Evolutionary conservation across 768 basidiomycete genomes (phyloP).

Genomic region (Termitomyces sp.): DNA sequence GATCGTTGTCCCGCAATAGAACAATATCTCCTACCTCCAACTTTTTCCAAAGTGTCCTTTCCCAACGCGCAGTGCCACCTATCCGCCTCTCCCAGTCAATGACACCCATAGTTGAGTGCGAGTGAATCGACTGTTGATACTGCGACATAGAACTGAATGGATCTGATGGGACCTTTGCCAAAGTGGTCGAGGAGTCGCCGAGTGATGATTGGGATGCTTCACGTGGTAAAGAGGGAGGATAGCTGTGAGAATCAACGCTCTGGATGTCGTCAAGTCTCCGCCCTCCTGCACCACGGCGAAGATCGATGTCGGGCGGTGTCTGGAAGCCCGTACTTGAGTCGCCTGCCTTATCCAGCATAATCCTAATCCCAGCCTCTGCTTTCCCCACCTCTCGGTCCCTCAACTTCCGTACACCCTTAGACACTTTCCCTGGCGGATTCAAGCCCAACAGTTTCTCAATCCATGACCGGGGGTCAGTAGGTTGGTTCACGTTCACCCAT

Average conservation of each 20-base stretch:
- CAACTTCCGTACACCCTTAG: slow-evolving; percentile 80
- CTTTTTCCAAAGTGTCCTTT: slow-evolving; percentile 97
- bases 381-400: slow-evolving; percentile 70
- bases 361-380: slow-evolving; percentile 53
- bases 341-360: slow-evolving; percentile 53
- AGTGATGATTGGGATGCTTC: slow-evolving; percentile 31
- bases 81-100: slow-evolving; percentile 73
- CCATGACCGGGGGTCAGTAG: slow-evolving; percentile 69
- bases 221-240: slow-evolving; percentile 43
- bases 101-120: slow-evolving; percentile 59
- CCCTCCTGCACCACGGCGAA: slow-evolving; percentile 39
- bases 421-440: slow-evolving; percentile 67
- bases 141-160: slow-evolving; percentile 36
- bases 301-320: slow-evolving; percentile 30
- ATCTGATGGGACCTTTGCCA: slow-evolving; percentile 24
- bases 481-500: slow-evolving; percentile 90
- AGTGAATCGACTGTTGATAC: slow-evolving; percentile 54
- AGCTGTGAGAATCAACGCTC: slow-evolving; percentile 60
- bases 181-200: slow-evolving; percentile 25
- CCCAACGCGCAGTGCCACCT: slow-evolving; percentile 79
- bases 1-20: slow-evolving; percentile 86
- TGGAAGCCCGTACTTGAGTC: slow-evolving; percentile 33
- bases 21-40: slow-evolving; percentile 97
- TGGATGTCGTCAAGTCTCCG: slow-evolving; percentile 61
- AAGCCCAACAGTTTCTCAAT: slow-evolving; percentile 67